These are phyloP conservation scores for Fusarium kyushuense DNA, from an alignment of 2,329 filamentous ascomycete genomes.

Conservation along the genomic window DNA sequence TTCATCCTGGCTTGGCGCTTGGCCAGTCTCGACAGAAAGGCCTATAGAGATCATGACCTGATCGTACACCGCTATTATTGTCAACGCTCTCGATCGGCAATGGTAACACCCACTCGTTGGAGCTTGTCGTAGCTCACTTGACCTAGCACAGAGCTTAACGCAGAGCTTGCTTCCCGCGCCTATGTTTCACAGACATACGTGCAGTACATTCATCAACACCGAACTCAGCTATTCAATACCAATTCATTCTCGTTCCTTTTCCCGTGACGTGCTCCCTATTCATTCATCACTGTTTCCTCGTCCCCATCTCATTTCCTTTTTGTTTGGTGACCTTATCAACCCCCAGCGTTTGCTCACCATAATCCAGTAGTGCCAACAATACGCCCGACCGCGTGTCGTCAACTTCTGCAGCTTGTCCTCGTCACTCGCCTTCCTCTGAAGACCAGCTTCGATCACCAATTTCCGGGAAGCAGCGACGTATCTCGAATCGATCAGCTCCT, in stretches of 20 bases:
- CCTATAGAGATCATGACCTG: too few relatives aligned
- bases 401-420: constrained; percentile 43
- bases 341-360: constrained; percentile 38
- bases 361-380: constrained; percentile 38
- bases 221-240: constrained; percentile 20
- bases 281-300: constrained; percentile 10
- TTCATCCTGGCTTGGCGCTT: constrained; percentile 34
- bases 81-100: constrained; percentile 11
- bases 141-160: constrained; percentile 36
- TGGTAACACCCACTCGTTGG: constrained; percentile 1
- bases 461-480: constrained; percentile 47
- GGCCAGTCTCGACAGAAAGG: not conserved
- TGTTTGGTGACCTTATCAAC: constrained; percentile 22
- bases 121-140: constrained; percentile 39
- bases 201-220: constrained; percentile 7
- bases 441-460: constrained; percentile 33
- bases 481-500: constrained; percentile 55
- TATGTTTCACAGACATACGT: constrained; percentile 29
- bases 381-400: constrained; percentile 44
- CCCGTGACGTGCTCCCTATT: constrained; percentile 2
- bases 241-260: constrained; percentile 12
- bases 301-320: not conserved
- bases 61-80: constrained; percentile 11
- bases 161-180: constrained; percentile 31
- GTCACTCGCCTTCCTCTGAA: constrained; percentile 42